Evolutionary conservation across 177 flowering plant species (phyloP).

Genomic region (Telopea speciosissima): DNA sequence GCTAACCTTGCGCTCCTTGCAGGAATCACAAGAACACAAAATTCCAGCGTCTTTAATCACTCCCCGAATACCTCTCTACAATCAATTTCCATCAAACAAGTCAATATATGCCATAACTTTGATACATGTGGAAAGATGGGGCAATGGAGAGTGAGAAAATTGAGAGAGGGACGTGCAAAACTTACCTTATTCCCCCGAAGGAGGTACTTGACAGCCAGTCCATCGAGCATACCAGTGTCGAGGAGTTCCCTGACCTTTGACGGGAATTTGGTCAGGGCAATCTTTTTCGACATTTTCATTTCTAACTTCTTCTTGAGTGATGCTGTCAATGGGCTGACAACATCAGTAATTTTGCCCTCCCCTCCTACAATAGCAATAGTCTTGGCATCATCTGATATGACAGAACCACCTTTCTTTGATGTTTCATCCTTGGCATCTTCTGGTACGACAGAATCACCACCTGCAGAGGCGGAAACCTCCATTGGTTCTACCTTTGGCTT

Average conservation of each 20-base stretch:
- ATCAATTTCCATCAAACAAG: neutral
- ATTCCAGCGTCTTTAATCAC: conserved; percentile 21
- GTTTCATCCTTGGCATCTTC: neutral
- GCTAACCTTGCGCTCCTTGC: conserved; percentile 28
- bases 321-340: conserved; percentile 7
- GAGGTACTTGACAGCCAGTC: conserved; percentile 33
- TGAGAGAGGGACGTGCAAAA: neutral
- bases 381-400: neutral
- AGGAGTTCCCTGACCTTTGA: conserved; percentile 36
- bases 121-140: neutral
- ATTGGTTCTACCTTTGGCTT: neutral
- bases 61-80: conserved; percentile 23
- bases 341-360: neutral
- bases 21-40: conserved; percentile 25
- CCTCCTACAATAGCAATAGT: neutral
- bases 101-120: neutral
- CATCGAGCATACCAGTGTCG: conserved; percentile 47
- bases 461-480: neutral
- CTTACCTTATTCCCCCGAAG: conserved; percentile 30
- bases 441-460: neutral
- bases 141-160: neutral
- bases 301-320: conserved; percentile 23
- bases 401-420: neutral
- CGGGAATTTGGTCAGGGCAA: conserved; percentile 30
- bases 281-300: conserved; percentile 43